These are phyloP conservation scores for Epichloe uncinata DNA, from an alignment of 2,329 filamentous ascomycete genomes.

Conservation along the genomic window DNA sequence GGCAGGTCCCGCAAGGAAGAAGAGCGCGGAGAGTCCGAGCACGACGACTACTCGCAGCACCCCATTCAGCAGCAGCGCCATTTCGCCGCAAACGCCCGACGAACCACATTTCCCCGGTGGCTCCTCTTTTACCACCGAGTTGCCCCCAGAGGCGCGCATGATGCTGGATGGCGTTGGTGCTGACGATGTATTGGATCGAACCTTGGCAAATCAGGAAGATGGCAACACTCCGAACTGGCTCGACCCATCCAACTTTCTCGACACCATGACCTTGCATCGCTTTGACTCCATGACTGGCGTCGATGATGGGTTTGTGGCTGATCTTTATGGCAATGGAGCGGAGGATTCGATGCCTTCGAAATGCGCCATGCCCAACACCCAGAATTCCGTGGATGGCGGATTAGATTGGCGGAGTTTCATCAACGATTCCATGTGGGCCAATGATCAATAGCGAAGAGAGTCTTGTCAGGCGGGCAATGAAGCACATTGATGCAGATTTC, in stretches of 20 bases:
- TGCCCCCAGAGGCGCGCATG: slow-evolving; percentile 30
- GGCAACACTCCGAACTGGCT: not conserved
- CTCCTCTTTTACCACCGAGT: slow-evolving; percentile 28
- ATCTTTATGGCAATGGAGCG: not conserved
- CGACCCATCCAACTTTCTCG: not conserved
- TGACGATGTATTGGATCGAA: slow-evolving; percentile 12
- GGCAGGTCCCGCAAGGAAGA: not conserved
- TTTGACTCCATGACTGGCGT: not conserved
- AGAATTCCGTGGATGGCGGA: slow-evolving; percentile 9
- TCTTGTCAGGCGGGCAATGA: not conserved
- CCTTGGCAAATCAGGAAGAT: slow-evolving; percentile 9
- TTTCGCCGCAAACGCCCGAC: slow-evolving; percentile 9
- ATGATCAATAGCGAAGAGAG: slow-evolving; percentile 18
- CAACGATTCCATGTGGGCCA: slow-evolving; percentile 16
- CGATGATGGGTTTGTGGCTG: slow-evolving; percentile 1
- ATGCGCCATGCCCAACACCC: not conserved
- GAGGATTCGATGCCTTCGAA: slow-evolving; percentile 2
- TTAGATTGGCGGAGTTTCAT: slow-evolving; percentile 19
- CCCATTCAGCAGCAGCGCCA: slow-evolving; percentile 3
- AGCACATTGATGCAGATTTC: not conserved
- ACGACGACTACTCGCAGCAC: not conserved
- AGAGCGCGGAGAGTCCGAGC: not conserved
- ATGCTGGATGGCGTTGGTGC: slow-evolving; percentile 21
- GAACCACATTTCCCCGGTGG: slow-evolving; percentile 6
- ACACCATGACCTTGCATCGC: slow-evolving; percentile 1